These are phyloP conservation scores for Picochlorum sp. DNA, from an alignment of 139 green algal genomes.

Conservation along the genomic window DNA sequence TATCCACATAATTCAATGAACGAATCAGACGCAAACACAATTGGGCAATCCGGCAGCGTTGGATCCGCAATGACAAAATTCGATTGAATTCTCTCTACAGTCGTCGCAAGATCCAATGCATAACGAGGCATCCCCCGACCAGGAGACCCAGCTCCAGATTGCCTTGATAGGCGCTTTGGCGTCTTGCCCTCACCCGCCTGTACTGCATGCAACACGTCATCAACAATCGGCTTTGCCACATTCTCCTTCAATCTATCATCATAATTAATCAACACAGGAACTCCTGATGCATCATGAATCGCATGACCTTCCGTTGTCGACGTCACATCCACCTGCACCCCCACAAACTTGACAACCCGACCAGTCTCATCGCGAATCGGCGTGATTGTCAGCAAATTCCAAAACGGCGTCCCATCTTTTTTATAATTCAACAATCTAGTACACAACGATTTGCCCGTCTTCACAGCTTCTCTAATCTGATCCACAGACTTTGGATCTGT, in stretches of 20 bases:
- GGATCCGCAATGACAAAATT: slow-evolving; percentile 97
- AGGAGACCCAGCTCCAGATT: not conserved
- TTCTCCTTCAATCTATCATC: slow-evolving; percentile 70
- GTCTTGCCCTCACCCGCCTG: slow-evolving; percentile 32
- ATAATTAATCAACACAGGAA: slow-evolving; percentile 81
- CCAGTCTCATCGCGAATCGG: slow-evolving; percentile 82
- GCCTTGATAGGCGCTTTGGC: slow-evolving; percentile 21
- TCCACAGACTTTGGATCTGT: slow-evolving; percentile 83
- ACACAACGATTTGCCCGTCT: slow-evolving; percentile 44
- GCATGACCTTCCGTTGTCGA: slow-evolving; percentile 85
- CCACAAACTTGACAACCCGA: slow-evolving; percentile 81
- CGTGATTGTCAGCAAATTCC: slow-evolving; percentile 94
- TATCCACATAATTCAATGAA: slow-evolving; percentile 93
- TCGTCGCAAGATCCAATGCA: slow-evolving; percentile 92
- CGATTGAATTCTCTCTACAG: slow-evolving; percentile 92
- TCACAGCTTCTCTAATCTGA: slow-evolving; percentile 69
- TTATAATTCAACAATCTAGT: slow-evolving; percentile 88
- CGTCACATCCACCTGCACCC: slow-evolving; percentile 92
- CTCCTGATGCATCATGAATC: slow-evolving; percentile 14
- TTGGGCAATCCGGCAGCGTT: slow-evolving; percentile 92
- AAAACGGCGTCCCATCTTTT: slow-evolving; percentile 87
- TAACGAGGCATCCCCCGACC: slow-evolving; percentile 55
- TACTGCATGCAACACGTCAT: slow-evolving; percentile 67
- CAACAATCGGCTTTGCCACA: slow-evolving; percentile 66
- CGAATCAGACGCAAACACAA: slow-evolving; percentile 87